Conservation (phyloP, 768 basidiomycete genomes). For the Kwoniella sp. region DNA sequence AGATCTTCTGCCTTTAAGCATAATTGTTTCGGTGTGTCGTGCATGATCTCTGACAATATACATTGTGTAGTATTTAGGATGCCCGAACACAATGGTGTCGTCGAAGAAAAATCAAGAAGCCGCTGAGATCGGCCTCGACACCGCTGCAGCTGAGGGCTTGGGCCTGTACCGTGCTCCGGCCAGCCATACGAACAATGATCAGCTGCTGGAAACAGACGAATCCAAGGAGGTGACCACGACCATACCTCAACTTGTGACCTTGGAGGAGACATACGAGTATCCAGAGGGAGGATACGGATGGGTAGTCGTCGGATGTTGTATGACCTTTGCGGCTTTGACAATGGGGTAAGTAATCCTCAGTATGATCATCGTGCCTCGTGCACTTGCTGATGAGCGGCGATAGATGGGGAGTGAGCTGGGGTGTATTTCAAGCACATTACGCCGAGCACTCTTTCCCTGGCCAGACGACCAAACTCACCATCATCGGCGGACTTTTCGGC, state of each 20-base stretch:
- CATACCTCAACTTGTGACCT: neutral
- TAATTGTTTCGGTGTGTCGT: no score
- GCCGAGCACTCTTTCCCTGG: conserved; percentile 12
- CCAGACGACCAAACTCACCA: conserved; percentile 8
- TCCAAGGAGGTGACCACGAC: neutral
- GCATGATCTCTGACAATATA: no score
- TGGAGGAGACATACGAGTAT: conserved; percentile 23
- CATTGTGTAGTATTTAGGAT: no score
- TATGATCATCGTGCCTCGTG: neutral
- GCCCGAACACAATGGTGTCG: neutral
- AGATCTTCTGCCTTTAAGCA: no score
- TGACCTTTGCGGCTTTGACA: conserved; percentile 30
- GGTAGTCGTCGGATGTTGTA: conserved; percentile 35
- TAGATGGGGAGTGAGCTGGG: conserved; percentile 22
- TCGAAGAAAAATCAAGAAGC: neutral
- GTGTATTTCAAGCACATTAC: conserved; percentile 23
- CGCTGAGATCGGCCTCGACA: neutral
- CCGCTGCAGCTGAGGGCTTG: neutral
- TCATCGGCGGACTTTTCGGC: conserved; percentile 14
- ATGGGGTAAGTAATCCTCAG: conserved; percentile 28
- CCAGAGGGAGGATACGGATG: conserved; percentile 44
- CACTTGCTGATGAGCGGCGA: neutral
- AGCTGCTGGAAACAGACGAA: neutral
- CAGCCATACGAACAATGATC: neutral
- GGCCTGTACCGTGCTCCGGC: neutral